Evolutionary conservation across 192 early-diverging fungal species (phyloP), one percentile per base, ranked within the genome.

Genomic region (Rhizophlyctis rosea): DNA sequence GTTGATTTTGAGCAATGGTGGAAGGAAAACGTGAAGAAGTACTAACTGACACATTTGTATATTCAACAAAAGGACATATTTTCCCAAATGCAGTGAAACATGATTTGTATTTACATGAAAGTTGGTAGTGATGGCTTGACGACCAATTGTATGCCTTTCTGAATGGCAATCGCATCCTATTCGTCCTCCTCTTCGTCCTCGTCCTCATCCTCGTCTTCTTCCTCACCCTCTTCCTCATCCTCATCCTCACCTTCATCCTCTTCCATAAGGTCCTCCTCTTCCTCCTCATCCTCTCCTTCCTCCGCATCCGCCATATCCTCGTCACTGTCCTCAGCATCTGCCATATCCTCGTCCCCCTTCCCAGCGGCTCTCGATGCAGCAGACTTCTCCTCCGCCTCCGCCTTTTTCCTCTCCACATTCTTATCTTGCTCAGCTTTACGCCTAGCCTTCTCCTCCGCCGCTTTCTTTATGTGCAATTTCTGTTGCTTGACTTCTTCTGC

Each of bases 331-430:
- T 65, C 69, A 30, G 56, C 73, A 2, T 54, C 65, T 24, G 54
- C 66, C 9, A 21, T 63, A 18, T 61, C 67, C 52, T 73, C 69
- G 39, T 70, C 65, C 24, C 54, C 66, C 78, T 83, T 21, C 65
- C 74, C 39, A 65, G 34, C 31, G 39, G 39, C 7, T 13, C 9
- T 18, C 9, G 39, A 44, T 7, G 39, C 39, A 44, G 39, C 7
- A n/a, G n/a, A n/a, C n/a, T n/a, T n/a, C n/a, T n/a, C 62, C 34
- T n/a, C 49, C 29, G 34, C 83, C 44, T 75, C 85, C 24, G 59
- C 63, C 72, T 88, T 79, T 71, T 94, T 96, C 50, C 82, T 76
- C 68, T 81, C 73, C 11, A 98, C 93, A 70, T 95, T 95, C 9
- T 59, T 71, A 68, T 93, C 89, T 69, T 98, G 95, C 70, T 90